A percentile compares a stretch with the other conserved stretches of the same genome.
Evolutionary conservation across 306 rosid species (phyloP).

Genomic region (Betula pendula): DNA sequence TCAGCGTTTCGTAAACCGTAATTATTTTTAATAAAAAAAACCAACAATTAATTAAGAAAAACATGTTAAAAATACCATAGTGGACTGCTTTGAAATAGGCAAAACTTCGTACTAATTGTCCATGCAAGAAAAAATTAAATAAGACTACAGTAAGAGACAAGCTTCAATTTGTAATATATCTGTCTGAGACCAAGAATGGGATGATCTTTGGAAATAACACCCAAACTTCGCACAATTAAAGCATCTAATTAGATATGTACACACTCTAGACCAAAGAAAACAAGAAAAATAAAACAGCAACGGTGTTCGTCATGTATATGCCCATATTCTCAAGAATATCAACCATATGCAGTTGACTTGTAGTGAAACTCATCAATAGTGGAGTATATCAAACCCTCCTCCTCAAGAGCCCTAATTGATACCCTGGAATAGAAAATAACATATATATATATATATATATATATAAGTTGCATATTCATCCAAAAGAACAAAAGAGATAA

Average conservation of each 20-base stretch:
- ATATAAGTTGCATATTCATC: too few species aligned
- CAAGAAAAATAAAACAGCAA: neutral
- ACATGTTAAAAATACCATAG: neutral
- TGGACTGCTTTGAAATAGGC: too few species aligned
- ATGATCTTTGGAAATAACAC: neutral
- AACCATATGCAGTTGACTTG: slow-evolving; percentile 61
- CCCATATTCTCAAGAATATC: slow-evolving; percentile 4
- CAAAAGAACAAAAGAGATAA: neutral
- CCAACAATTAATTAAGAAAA: too few species aligned
- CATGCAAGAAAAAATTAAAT: neutral
- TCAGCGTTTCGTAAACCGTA: too few species aligned
- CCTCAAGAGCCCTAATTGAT: slow-evolving; percentile 68
- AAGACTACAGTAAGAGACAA: neutral
- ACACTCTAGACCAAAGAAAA: neutral
- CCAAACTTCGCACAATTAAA: neutral
- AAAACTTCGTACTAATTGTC: neutral
- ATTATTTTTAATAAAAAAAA: too few species aligned
- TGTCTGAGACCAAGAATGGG: neutral
- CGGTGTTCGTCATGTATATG: slow-evolving; percentile 9
- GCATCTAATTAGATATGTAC: neutral
- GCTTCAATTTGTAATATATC: too few species aligned
- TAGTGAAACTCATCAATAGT: slow-evolving; percentile 88
- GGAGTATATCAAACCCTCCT: slow-evolving; percentile 81
- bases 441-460: too few species aligned
- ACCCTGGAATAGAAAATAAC: slow-evolving; percentile 52